phyloP scores from a whole-genome alignment of 148 eudicot species.

The Rhododendron mucronatum region DNA sequence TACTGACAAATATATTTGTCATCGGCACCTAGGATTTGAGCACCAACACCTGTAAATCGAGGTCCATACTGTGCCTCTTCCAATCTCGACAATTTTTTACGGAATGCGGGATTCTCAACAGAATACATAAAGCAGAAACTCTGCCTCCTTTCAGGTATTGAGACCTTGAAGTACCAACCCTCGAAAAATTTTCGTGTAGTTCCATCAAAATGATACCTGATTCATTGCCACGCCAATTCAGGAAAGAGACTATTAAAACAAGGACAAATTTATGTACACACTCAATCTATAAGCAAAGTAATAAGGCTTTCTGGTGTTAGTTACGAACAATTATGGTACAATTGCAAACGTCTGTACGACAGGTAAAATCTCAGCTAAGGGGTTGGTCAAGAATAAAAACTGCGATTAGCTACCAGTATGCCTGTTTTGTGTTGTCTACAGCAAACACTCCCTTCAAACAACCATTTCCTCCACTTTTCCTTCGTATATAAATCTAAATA shows the following conservation, averaged over 20 bases:
- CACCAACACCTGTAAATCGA: slow-evolving; percentile 87
- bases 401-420: not conserved
- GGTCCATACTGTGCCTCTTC: slow-evolving; percentile 66
- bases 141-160: slow-evolving; percentile 82
- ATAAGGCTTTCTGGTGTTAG: not conserved
- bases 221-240: slow-evolving; percentile 10
- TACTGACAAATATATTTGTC: slow-evolving; percentile 93
- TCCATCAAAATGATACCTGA: slow-evolving; percentile 90
- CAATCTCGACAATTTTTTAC: slow-evolving; percentile 41
- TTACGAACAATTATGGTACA: not conserved
- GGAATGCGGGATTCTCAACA: slow-evolving; percentile 84
- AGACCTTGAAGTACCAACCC: slow-evolving; percentile 98
- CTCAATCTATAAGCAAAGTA: not conserved
- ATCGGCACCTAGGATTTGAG: slow-evolving; percentile 89
- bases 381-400: not conserved
- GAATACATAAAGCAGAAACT: slow-evolving; percentile 98
- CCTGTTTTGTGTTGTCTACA: not conserved
- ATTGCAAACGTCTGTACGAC: not conserved
- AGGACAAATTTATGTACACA: not conserved
- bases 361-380: not conserved
- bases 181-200: slow-evolving; percentile 74
- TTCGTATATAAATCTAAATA: not conserved
- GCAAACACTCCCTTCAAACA: not conserved
- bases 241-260: not conserved
- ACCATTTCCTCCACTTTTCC: not conserved